Evolutionary conservation across 2,329 filamentous ascomycete genomes (phyloP), one percentile per base, ranked within the genome.

Genomic region (Cladophialophora exuberans): DNA sequence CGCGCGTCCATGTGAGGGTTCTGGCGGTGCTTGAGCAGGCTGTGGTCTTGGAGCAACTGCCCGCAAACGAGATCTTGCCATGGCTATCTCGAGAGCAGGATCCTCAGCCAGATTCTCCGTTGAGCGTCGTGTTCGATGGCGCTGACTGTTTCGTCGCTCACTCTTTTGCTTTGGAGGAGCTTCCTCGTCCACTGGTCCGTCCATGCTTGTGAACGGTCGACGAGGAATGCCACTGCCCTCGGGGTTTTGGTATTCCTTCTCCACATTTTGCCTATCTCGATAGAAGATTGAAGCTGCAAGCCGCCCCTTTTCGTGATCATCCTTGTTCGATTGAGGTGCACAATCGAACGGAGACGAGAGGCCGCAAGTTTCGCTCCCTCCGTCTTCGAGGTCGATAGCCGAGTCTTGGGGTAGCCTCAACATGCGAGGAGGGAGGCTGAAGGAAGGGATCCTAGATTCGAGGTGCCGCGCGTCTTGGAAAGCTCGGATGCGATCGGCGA

Each of bases 401-500:
- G 46, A 51, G 3, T 52, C 54, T 42, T 38, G 36, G 28, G 48
- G 30, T 44, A 45, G 43, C 22, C 28, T 28, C 18, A 58, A 28
- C 26, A 48, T 31, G 28, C 49, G 58, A n/a, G 47, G 55, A 10
- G 44, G 30, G 26, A 36, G 48, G 17, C 48, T 25, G 33, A 54
- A 48, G 4, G 48, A 39, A 15, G 52, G 52, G 23, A 52, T 49
- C 28, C 28, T 42, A 23, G 45, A 31, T 28, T 59, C 45, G 36
- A 42, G 47, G 17, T 41, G 45, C 45, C 52, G 54, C 13, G 41
- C 50, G 28, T 54, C 54, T 43, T 65, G 64, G 18, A 65, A 63
- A 13, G 55, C 61, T 48, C 57, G 62, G 31, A 64, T 56, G n/a
- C 62, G 59, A 26, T 54, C 57, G 31, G 62, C 58, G 9, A 64